These are phyloP conservation scores for Aspergillus wentii DNA, from an alignment of 495 filamentous ascomycete species.

Conservation along the genomic window DNA sequence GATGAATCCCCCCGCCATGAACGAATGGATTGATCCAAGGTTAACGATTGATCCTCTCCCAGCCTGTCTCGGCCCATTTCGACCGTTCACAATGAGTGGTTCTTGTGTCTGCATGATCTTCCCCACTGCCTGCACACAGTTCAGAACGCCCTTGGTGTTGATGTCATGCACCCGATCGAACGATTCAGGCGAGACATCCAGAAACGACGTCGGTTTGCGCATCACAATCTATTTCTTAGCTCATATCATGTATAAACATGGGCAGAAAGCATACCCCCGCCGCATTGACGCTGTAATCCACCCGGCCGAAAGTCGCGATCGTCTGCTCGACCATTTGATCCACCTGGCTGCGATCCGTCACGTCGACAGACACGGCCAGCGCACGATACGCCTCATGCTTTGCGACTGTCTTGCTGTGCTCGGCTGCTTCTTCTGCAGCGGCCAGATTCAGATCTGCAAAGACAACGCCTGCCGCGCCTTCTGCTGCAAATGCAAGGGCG, in stretches of 20 bases:
- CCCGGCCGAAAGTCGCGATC: slow-evolving; percentile 17
- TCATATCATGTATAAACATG: too few species aligned
- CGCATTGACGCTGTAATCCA: slow-evolving; percentile 29
- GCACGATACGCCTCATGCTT: slow-evolving; percentile 12
- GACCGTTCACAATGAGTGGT: not conserved
- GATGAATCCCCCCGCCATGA: slow-evolving; percentile 15
- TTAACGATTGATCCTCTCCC: slow-evolving; percentile 36
- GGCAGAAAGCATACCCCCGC: slow-evolving; percentile 30
- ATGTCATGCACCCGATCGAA: too few species aligned
- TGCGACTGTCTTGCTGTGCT: slow-evolving; percentile 17
- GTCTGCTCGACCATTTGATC: slow-evolving; percentile 14
- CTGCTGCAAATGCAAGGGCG: slow-evolving; percentile 1
- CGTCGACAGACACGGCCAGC: slow-evolving; percentile 16
- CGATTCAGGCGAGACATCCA: too few species aligned
- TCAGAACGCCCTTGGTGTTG: slow-evolving; percentile 18
- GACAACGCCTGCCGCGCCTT: slow-evolving; percentile 6
- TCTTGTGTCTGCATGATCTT: slow-evolving; percentile 12
- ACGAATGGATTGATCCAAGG: slow-evolving; percentile 31
- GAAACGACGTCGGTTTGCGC: too few species aligned
- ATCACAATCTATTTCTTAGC: too few species aligned
- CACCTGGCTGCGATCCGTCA: slow-evolving; percentile 18
- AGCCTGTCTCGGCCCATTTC: slow-evolving; percentile 1
- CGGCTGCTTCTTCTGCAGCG: slow-evolving; percentile 11
- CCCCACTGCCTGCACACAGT: slow-evolving; percentile 5
- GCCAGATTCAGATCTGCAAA: slow-evolving; percentile 18